These are phyloP conservation scores for Botryobasidium botryosum DNA, from an alignment of 768 basidiomycete genomes.

Conservation along the genomic window DNA sequence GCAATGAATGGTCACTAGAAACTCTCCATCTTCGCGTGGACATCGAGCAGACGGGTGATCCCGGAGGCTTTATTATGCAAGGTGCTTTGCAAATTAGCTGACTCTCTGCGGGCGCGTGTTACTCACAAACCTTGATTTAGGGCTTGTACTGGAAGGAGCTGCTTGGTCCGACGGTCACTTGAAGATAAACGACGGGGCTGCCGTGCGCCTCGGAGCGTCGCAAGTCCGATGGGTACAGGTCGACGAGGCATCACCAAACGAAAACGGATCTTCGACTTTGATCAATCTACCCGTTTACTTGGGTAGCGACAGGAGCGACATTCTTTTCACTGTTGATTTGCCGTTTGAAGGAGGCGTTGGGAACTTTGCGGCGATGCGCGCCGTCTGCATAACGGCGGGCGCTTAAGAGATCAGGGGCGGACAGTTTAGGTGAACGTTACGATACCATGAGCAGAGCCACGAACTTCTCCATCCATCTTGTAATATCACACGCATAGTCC, in stretches of 20 bases:
- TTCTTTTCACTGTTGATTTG: slow-evolving; percentile 77
- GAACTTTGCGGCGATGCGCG: slow-evolving; percentile 65
- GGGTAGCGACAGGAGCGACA: slow-evolving; percentile 75
- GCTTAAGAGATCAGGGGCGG: slow-evolving; percentile 30
- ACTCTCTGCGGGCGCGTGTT: background rate
- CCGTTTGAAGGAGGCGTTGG: slow-evolving; percentile 54
- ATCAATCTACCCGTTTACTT: slow-evolving; percentile 87
- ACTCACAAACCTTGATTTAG: slow-evolving; percentile 24
- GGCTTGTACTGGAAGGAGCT: slow-evolving; percentile 77
- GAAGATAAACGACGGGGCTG: slow-evolving; percentile 68
- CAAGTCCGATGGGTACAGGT: slow-evolving; percentile 76
- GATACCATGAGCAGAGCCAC: too few relatives aligned
- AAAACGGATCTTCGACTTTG: slow-evolving; percentile 13
- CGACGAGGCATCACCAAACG: slow-evolving; percentile 25
- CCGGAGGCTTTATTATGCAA: slow-evolving; percentile 69
- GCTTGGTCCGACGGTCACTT: slow-evolving; percentile 53
- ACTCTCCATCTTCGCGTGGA: slow-evolving; percentile 66
- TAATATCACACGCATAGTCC: too few relatives aligned
- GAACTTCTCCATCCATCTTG: too few relatives aligned
- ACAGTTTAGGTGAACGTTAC: too few relatives aligned
- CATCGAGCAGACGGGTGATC: slow-evolving; percentile 62
- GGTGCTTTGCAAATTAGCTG: slow-evolving; percentile 32
- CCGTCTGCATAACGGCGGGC: slow-evolving; percentile 79
- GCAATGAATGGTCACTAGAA: slow-evolving; percentile 84
- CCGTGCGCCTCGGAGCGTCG: slow-evolving; percentile 61